phyloP scores from a whole-genome alignment of 805 yeast species.

The Ogataea neopini region DNA sequence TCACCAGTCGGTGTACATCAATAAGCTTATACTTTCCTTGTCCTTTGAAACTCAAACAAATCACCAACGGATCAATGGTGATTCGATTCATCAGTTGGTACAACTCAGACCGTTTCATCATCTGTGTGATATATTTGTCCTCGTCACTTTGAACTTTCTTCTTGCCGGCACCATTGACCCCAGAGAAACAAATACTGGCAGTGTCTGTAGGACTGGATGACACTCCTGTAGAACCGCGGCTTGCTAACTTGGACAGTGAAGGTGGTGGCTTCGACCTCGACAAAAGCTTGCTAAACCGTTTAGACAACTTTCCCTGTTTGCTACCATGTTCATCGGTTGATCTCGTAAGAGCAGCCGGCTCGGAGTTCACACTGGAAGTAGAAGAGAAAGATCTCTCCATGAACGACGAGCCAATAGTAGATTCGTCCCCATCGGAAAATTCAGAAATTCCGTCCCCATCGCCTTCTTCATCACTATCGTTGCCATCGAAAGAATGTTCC shows the following conservation, averaged over 20 bases:
- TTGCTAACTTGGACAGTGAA: not conserved
- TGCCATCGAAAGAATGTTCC: slow-evolving; percentile 2
- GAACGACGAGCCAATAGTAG: slow-evolving; percentile 8
- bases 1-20: slow-evolving; percentile 70
- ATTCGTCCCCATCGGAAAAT: not conserved
- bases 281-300: slow-evolving; percentile 13
- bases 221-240: not conserved
- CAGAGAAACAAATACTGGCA: slow-evolving; percentile 2
- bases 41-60: slow-evolving; percentile 79
- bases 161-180: not conserved
- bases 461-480: slow-evolving; percentile 1
- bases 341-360: not conserved
- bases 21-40: slow-evolving; percentile 66
- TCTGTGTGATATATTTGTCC: slow-evolving; percentile 40
- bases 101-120: slow-evolving; percentile 44
- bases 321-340: not conserved
- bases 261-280: slow-evolving; percentile 5
- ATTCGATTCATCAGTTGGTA: slow-evolving; percentile 42
- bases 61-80: slow-evolving; percentile 26
- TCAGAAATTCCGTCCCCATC: slow-evolving; percentile 8
- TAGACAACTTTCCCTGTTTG: slow-evolving; percentile 9
- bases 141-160: slow-evolving; percentile 12
- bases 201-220: not conserved
- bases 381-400: slow-evolving; percentile 6
- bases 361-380: slow-evolving; percentile 14